Evolutionary conservation across 306 rosid species (phyloP).

Genomic region (Medicago arabica): DNA sequence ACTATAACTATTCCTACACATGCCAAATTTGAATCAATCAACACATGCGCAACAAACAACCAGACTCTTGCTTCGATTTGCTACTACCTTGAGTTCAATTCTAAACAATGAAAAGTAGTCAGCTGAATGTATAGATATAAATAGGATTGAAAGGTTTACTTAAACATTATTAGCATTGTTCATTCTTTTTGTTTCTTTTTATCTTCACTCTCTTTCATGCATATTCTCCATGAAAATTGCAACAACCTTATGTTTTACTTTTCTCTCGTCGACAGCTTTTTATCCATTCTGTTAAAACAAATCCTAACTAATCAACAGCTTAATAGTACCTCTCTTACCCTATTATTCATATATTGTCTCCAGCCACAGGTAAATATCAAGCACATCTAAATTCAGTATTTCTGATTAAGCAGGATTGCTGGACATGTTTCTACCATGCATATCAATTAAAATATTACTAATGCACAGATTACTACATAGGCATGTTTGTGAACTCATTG

Average conservation of each 20-base stretch:
- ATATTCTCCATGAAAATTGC: neutral
- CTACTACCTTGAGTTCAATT: constrained; percentile 27
- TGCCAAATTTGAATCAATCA: constrained; percentile 21
- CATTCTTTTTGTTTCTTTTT: neutral
- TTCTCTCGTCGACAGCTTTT: constrained; percentile 17
- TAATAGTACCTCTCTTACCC: constrained; percentile 7
- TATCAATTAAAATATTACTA: constrained; percentile 27
- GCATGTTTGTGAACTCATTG: neutral
- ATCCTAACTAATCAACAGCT: constrained; percentile 8
- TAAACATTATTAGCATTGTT: neutral
- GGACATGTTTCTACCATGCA: constrained; percentile 15
- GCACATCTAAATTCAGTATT: constrained; percentile 14
- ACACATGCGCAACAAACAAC: constrained; percentile 14
- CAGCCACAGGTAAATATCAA: constrained; percentile 12
- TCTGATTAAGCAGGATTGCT: constrained; percentile 10
- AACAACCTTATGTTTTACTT: neutral
- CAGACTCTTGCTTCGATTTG: constrained; percentile 2
- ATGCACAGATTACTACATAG: constrained; percentile 9
- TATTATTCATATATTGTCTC: constrained; percentile 15
- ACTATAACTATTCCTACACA: neutral
- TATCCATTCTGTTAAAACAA: constrained; percentile 10
- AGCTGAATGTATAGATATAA: constrained; percentile 20
- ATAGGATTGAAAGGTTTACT: constrained; percentile 1
- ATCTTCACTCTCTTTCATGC: neutral
- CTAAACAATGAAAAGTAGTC: constrained; percentile 28